Conservation (phyloP, 441 rosid genomes). For the Jatropha multifida region DNA sequence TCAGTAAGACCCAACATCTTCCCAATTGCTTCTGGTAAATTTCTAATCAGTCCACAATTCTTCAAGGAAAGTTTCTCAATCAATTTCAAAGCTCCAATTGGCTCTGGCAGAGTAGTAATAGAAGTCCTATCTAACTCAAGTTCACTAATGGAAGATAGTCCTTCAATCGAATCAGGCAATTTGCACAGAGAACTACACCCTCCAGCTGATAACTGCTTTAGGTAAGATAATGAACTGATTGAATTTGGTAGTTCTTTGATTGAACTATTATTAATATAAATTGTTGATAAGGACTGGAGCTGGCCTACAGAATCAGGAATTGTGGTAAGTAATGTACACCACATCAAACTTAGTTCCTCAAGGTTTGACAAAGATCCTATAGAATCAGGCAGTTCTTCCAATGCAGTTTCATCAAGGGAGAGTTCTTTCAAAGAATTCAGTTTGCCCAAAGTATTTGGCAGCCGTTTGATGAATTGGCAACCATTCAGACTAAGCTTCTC, state of each 20-base stretch:
- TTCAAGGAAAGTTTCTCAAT: slow-evolving; percentile 40
- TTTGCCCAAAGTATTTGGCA: slow-evolving; percentile 38
- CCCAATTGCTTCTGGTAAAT: slow-evolving; percentile 49
- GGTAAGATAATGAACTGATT: slow-evolving; percentile 32
- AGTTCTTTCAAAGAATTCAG: slow-evolving; percentile 48
- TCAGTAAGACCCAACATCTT: slow-evolving; percentile 38
- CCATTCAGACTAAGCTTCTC: slow-evolving; percentile 44
- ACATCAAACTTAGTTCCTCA: slow-evolving; percentile 42
- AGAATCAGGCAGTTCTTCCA: slow-evolving; percentile 47
- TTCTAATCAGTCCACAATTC: slow-evolving; percentile 35
- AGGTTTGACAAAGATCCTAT: slow-evolving; percentile 47
- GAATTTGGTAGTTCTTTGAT: slow-evolving; percentile 45
- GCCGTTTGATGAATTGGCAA: slow-evolving; percentile 40
- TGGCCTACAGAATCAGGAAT: slow-evolving; percentile 47
- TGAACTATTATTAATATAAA: slow-evolving; percentile 24
- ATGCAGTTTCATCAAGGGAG: slow-evolving; percentile 33
- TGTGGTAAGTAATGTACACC: slow-evolving; percentile 35
- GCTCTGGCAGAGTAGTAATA: slow-evolving; percentile 42
- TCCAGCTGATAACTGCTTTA: slow-evolving; percentile 40
- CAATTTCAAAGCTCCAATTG: slow-evolving; percentile 42
- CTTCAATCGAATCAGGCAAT: slow-evolving; percentile 47
- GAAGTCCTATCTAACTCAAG: slow-evolving; percentile 44
- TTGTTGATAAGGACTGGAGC: slow-evolving; percentile 36
- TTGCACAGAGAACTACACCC: slow-evolving; percentile 32
- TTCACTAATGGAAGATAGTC: slow-evolving; percentile 36